Evolutionary conservation across 805 yeast genomes (phyloP).

Genomic region (Hemisphaericaspora nanyangensis): DNA sequence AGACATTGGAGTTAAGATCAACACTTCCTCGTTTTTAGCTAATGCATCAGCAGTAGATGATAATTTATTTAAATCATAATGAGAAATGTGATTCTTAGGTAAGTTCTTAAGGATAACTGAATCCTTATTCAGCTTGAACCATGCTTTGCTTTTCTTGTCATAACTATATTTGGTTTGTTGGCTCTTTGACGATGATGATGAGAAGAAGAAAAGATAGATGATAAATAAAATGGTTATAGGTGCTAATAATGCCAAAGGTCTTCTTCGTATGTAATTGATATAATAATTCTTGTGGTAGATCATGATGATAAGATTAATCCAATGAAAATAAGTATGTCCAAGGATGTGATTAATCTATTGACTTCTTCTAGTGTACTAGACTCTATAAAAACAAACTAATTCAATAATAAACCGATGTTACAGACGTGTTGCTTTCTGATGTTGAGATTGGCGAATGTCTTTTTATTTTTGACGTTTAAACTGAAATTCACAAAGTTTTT

Average conservation of each 20-base stretch:
- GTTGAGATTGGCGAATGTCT: too few species aligned
- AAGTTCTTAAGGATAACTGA: constrained; percentile 54
- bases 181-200: constrained; percentile 9
- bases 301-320: constrained; percentile 5
- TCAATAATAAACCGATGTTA: too few species aligned
- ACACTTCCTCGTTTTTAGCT: constrained; percentile 73
- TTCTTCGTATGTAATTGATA: constrained; percentile 58
- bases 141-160: constrained; percentile 39
- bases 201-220: constrained; percentile 40
- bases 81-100: constrained; percentile 73
- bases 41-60: constrained; percentile 70
- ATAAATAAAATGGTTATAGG: constrained; percentile 44
- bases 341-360: too few species aligned
- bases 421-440: too few species aligned
- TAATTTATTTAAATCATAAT: constrained; percentile 78
- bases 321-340: too few species aligned
- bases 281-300: constrained; percentile 23
- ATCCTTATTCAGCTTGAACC: constrained; percentile 48
- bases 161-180: constrained; percentile 41
- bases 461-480: too few species aligned
- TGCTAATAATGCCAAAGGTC: constrained; percentile 45
- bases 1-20: constrained; percentile 88
- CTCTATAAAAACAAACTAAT: too few species aligned
- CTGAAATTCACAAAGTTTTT: too few species aligned
- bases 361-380: too few species aligned